Evolutionary conservation across 148 eudicot species (phyloP), one percentile per base, ranked within the genome.

Genomic region (Rhododendron vialii): DNA sequence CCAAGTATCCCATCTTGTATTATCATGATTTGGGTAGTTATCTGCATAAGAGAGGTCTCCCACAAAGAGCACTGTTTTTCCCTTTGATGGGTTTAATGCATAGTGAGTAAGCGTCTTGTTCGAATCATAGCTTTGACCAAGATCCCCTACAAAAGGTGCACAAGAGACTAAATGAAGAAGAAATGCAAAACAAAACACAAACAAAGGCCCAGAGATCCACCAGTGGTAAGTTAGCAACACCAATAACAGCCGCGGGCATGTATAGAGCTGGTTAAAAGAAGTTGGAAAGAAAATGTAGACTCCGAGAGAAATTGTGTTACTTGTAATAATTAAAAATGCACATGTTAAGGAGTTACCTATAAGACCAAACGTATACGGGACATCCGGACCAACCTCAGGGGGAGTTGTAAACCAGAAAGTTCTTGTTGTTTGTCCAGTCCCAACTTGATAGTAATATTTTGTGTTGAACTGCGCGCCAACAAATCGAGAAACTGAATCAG

Each of bases 1-100:
- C 94, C 94, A 93, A 1, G 94, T 86, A 87, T 93, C 95, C 95
- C 95, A 93, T 81, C 93, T 90, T 63, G 81, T 75, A 82, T 93
- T 93, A 78, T 93, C 93, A 71, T 91, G 91, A 69, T 75, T 22
- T 0, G 90, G 93, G 80, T 91, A 82, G 10, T 63, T 1, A 89
- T 91, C 93, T 1, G 93, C 93, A 80, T 91, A 92, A 11, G 90
- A 92, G 2, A 92, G 86, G 78, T 92, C 93, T 57, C 93, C 93
- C 35, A 90, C 87, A 83, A 88, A 92, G 61, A 92, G 45, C 85
- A 92, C 55, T 2, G 91, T 30, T 30, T 89, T 26, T 26, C 89
- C 93, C 67, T 83, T 89, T 47, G 69, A 38, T 30, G 93, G 93
- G 81, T 86, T 92, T 48, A 24, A 4, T 80, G 86, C 90, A n/a